phyloP scores from a whole-genome alignment of 768 basidiomycete genomes.

The Kwoniella pini region DNA sequence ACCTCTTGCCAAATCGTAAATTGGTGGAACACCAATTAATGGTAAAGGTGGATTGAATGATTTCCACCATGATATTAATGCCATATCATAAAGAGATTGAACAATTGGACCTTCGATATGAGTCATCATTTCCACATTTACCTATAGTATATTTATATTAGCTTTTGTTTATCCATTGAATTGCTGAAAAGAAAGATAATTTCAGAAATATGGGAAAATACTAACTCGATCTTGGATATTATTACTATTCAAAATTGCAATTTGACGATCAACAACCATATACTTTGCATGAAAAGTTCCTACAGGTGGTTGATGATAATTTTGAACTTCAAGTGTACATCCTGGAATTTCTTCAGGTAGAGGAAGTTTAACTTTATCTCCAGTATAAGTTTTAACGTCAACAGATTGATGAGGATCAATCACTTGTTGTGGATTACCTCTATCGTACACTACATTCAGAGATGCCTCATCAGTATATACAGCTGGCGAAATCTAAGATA shows the following conservation, averaged over 20 bases:
- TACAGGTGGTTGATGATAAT: constrained; percentile 57
- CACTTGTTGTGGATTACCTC: constrained; percentile 38
- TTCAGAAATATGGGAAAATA: too few relatives aligned
- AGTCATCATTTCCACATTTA: constrained; percentile 60
- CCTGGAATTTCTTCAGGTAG: constrained; percentile 34
- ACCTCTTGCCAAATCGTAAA: constrained; percentile 1
- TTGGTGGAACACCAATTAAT: constrained; percentile 18
- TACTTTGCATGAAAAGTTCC: constrained; percentile 72
- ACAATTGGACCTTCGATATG: constrained; percentile 70
- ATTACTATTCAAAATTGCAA: constrained; percentile 65
- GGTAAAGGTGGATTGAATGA: constrained; percentile 29
- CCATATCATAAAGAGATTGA: constrained; percentile 66
- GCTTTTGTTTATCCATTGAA: too few relatives aligned
- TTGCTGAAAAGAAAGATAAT: too few relatives aligned
- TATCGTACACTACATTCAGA: constrained; percentile 30
- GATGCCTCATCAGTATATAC: neutral
- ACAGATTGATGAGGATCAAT: constrained; percentile 35
- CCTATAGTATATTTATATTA: constrained; percentile 14
- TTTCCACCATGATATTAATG: constrained; percentile 63
- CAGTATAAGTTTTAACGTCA: constrained; percentile 33
- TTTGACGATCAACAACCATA: constrained; percentile 65
- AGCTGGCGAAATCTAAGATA: neutral
- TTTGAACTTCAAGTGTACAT: constrained; percentile 30
- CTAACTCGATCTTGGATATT: constrained; percentile 62
- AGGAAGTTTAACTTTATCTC: constrained; percentile 39